Evolutionary conservation across 257 asterid species (phyloP).

Genomic region (Solanum okadae): DNA sequence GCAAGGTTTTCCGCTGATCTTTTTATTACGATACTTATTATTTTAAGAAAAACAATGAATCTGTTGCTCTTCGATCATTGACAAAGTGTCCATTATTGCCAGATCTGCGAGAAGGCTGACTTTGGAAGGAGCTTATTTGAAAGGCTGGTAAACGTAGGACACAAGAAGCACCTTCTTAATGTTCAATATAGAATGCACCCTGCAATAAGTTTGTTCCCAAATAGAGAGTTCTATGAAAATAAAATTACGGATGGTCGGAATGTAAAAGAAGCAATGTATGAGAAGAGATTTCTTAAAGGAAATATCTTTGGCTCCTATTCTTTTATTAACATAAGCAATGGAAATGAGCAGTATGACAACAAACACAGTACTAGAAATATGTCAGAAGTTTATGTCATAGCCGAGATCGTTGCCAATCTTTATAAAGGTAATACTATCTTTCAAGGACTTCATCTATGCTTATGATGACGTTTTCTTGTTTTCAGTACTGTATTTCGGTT

Average conservation of each 20-base stretch:
- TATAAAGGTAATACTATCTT: slow-evolving; percentile 21
- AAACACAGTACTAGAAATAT: slow-evolving; percentile 33
- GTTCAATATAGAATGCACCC: slow-evolving; percentile 64
- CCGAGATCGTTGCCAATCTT: slow-evolving; percentile 48
- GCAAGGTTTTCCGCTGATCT: slow-evolving; percentile 24
- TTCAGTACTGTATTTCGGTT: background rate
- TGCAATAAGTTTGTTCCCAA: slow-evolving; percentile 45
- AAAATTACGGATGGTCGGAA: slow-evolving; percentile 30
- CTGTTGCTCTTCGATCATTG: background rate
- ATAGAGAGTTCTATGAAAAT: slow-evolving; percentile 24
- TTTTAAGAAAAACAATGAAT: background rate
- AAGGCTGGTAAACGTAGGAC: slow-evolving; percentile 40
- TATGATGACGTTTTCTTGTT: slow-evolving; percentile 20
- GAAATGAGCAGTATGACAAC: slow-evolving; percentile 31
- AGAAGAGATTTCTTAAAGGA: slow-evolving; percentile 26
- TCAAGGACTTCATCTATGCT: background rate
- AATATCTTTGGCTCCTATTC: slow-evolving; percentile 45
- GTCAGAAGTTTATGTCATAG: slow-evolving; percentile 36
- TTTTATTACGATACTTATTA: background rate
- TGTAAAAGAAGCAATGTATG: slow-evolving; percentile 14
- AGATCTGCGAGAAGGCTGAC: background rate
- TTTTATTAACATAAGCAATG: slow-evolving; percentile 40
- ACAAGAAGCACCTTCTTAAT: slow-evolving; percentile 35
- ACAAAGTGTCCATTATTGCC: background rate
- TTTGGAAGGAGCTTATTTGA: slow-evolving; percentile 57